Evolutionary conservation across 805 yeast genomes (phyloP).

Genomic region (Nakazawaea wyomingensis): DNA sequence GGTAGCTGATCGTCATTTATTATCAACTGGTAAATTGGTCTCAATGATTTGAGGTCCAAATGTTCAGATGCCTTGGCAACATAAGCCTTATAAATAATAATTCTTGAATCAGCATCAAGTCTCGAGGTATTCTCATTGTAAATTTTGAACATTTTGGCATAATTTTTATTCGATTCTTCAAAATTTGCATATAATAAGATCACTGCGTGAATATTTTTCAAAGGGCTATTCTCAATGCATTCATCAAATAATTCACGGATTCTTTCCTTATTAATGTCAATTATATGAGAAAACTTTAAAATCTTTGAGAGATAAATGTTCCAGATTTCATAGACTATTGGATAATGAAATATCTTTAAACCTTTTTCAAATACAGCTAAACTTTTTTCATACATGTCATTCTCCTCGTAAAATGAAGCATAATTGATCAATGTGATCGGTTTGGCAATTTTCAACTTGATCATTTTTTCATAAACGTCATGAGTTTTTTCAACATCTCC

Average conservation of each 20-base stretch:
- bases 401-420: constrained; percentile 52
- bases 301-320: constrained; percentile 55
- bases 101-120: constrained; percentile 23
- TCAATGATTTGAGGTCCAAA: constrained; percentile 36
- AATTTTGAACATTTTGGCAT: constrained; percentile 43
- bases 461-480: constrained; percentile 46
- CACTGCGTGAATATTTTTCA: constrained; percentile 35
- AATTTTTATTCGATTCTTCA: constrained; percentile 53
- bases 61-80: constrained; percentile 34
- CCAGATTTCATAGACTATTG: constrained; percentile 68
- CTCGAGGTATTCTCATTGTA: constrained; percentile 36
- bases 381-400: constrained; percentile 40
- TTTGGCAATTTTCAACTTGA: constrained; percentile 61
- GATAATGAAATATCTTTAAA: constrained; percentile 51
- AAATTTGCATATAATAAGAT: constrained; percentile 52
- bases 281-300: constrained; percentile 26
- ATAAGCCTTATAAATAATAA: constrained; percentile 38
- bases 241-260: constrained; percentile 73
- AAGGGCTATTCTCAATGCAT: constrained; percentile 49
- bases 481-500: constrained; percentile 36
- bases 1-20: constrained; percentile 27
- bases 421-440: constrained; percentile 62
- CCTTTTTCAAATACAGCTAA: constrained; percentile 68
- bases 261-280: constrained; percentile 40
- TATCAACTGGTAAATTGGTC: constrained; percentile 50